A percentile compares a stretch with the other conserved stretches of the same genome.
Conservation (phyloP, 164 flowering plant species). For the Magnolia changhungtana region DNA sequence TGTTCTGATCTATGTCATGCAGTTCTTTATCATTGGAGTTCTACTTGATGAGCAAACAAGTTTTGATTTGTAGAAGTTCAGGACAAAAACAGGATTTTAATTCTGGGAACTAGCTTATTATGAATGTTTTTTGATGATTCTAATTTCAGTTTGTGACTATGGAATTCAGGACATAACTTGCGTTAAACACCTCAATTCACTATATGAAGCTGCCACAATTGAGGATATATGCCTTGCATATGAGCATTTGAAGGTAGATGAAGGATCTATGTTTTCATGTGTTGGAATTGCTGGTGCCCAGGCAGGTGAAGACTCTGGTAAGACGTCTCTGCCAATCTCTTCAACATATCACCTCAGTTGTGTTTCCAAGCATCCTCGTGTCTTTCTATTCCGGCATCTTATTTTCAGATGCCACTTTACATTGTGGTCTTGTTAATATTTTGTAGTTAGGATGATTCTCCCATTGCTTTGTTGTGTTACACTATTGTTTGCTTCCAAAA, state of each 20-base stretch:
- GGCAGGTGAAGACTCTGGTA: conserved; percentile 71
- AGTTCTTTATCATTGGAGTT: not conserved
- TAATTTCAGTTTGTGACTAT: not conserved
- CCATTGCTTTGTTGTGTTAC: not conserved
- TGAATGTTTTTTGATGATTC: not conserved
- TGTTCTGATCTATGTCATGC: not conserved
- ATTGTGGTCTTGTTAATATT: not conserved
- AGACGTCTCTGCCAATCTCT: conserved; percentile 8
- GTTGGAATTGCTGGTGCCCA: conserved; percentile 90
- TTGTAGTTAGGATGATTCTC: not conserved
- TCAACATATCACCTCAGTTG: not conserved
- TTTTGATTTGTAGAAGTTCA: not conserved
- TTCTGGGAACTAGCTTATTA: too few species aligned
- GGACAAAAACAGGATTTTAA: not conserved
- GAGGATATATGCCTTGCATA: conserved; percentile 89
- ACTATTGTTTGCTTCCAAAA: not conserved
- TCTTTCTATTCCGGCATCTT: not conserved
- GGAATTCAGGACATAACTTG: conserved; percentile 77
- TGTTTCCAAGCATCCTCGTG: not conserved
- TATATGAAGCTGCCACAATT: conserved; percentile 83
- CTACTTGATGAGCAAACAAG: not conserved
- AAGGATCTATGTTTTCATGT: conserved; percentile 74
- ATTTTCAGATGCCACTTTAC: not conserved
- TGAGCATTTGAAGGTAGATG: conserved; percentile 81
- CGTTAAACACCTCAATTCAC: conserved; percentile 66